Evolutionary conservation across 2,329 filamentous ascomycete genomes (phyloP).

Genomic region (Colletotrichum sp.): DNA sequence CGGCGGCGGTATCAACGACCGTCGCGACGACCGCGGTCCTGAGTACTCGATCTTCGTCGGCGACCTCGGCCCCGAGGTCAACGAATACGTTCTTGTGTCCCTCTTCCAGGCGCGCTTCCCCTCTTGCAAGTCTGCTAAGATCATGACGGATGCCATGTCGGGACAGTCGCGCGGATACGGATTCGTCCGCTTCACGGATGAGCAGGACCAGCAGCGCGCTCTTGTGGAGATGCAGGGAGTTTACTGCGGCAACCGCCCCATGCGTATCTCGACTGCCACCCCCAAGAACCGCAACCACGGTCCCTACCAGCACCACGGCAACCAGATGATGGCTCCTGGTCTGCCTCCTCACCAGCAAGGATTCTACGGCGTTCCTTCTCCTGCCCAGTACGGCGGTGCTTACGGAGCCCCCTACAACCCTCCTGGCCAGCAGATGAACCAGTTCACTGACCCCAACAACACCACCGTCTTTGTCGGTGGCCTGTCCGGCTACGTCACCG

Average conservation of each 20-base stretch:
- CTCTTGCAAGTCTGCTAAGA: slow-evolving; percentile 99
- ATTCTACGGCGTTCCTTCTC: slow-evolving; percentile 25
- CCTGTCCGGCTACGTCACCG: slow-evolving; percentile 95
- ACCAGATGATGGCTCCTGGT: slow-evolving; percentile 48
- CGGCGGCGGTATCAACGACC: slow-evolving; percentile 91
- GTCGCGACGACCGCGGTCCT: slow-evolving; percentile 93
- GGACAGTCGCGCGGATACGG: slow-evolving; percentile 98
- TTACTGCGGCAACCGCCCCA: slow-evolving; percentile 97
- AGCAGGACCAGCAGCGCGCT: slow-evolving; percentile 94
- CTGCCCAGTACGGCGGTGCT: slow-evolving; percentile 17
- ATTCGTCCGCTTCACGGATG: slow-evolving; percentile 96
- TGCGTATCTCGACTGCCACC: slow-evolving; percentile 97
- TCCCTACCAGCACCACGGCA: slow-evolving; percentile 44
- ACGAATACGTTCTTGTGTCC: slow-evolving; percentile 96
- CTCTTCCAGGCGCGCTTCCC: slow-evolving; percentile 96
- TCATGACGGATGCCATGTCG: slow-evolving; percentile 98
- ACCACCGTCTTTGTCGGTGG: slow-evolving; percentile 98
- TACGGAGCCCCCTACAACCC: slow-evolving; percentile 21
- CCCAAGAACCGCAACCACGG: slow-evolving; percentile 76
- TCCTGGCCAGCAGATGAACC: slow-evolving; percentile 74
- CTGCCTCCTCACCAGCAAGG: slow-evolving; percentile 51
- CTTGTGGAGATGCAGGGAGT: slow-evolving; percentile 98
- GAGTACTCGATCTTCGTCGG: slow-evolving; percentile 98
- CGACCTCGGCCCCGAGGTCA: slow-evolving; percentile 96
- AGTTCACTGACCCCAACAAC: slow-evolving; percentile 99